Conservation (phyloP, 2,329 filamentous ascomycete genomes). For the Venturia oleaginea region DNA sequence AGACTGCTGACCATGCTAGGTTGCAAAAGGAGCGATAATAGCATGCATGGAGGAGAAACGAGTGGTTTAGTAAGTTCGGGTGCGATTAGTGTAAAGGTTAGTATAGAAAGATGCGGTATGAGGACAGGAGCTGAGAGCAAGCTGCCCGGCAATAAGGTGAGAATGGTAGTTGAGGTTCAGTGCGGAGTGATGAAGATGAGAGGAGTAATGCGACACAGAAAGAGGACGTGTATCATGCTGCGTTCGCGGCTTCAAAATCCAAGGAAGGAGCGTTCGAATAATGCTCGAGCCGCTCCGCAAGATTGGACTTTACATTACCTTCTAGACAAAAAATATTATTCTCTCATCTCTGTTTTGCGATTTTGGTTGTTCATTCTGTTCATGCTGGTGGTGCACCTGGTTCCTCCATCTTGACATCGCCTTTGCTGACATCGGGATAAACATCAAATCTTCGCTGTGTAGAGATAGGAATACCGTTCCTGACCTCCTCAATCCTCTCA, state of each 20-base stretch:
- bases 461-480: conserved; percentile 76
- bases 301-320: not conserved
- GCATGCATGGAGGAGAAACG: not conserved
- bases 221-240: not conserved
- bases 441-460: conserved; percentile 88
- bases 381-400: conserved; percentile 4
- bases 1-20: not conserved
- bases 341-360: not conserved
- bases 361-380: not conserved
- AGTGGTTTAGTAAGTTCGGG: not conserved
- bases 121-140: conserved; percentile 3
- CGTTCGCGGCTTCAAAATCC: not conserved
- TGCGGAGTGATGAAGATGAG: not conserved
- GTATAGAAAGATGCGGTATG: not conserved
- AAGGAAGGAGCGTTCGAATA: not conserved
- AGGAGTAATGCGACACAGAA: not conserved
- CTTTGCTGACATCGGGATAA: conserved; percentile 78
- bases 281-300: not conserved
- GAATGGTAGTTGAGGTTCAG: not conserved
- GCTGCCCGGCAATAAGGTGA: not conserved
- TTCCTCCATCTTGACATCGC: conserved; percentile 20
- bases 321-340: not conserved
- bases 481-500: conserved; percentile 61
- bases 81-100: not conserved
- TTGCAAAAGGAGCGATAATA: not conserved